phyloP scores from a whole-genome alignment of 306 rosid genomes.

The Adenanthera pavonina region DNA sequence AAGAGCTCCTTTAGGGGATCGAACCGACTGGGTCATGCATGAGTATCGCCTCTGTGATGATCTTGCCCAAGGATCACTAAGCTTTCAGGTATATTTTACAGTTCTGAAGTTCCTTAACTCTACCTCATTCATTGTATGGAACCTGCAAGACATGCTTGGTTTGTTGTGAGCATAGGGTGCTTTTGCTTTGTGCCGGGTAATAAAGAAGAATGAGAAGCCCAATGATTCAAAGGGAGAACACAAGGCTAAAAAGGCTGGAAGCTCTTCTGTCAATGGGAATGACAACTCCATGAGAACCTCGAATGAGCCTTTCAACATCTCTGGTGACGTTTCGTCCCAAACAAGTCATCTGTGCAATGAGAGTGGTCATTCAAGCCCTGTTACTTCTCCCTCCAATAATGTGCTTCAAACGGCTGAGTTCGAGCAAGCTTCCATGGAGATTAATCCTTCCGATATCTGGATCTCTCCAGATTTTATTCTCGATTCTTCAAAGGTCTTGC shows the following conservation, averaged over 20 bases:
- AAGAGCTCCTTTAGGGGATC: slow-evolving; percentile 86
- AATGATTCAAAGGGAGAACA: slow-evolving; percentile 52
- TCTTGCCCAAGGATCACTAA: slow-evolving; percentile 55
- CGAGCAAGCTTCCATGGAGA: slow-evolving; percentile 53
- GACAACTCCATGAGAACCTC: slow-evolving; percentile 37
- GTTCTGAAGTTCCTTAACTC: not conserved
- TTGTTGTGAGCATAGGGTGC: slow-evolving; percentile 58
- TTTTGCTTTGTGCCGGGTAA: slow-evolving; percentile 84
- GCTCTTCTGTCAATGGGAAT: slow-evolving; percentile 49
- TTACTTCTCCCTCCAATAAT: slow-evolving; percentile 52
- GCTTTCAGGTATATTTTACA: slow-evolving; percentile 58
- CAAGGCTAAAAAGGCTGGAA: slow-evolving; percentile 48
- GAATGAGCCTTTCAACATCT: slow-evolving; percentile 46
- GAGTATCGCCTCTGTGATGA: slow-evolving; percentile 87
- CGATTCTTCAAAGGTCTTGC: slow-evolving; percentile 83
- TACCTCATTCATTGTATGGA: not conserved
- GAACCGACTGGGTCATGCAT: slow-evolving; percentile 92
- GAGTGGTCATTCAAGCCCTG: slow-evolving; percentile 61
- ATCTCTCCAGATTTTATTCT: slow-evolving; percentile 79
- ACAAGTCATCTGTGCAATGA: slow-evolving; percentile 49
- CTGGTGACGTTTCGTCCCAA: slow-evolving; percentile 53
- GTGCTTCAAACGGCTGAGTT: slow-evolving; percentile 48
- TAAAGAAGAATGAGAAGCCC: slow-evolving; percentile 72
- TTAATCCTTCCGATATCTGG: slow-evolving; percentile 64
- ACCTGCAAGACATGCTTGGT: slow-evolving; percentile 2